Evolutionary conservation across 352 stramenopile genomes (phyloP).

Genomic region (Phytophthora pistaciae): DNA sequence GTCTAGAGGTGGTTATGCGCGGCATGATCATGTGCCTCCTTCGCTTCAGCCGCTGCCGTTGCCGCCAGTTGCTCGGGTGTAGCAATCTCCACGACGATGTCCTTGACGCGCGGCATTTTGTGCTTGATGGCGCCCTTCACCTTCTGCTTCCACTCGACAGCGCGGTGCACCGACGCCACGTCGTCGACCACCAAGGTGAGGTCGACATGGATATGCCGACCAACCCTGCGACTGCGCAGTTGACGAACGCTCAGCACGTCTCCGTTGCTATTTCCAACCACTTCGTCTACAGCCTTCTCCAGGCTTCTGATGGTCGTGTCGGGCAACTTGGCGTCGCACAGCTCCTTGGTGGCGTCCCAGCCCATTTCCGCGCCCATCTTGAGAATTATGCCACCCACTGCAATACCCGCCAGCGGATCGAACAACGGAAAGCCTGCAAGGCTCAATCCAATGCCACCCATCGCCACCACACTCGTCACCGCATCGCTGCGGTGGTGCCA

Average conservation of each 20-base stretch:
- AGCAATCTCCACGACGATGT: constrained; percentile 72
- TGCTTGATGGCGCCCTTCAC: constrained; percentile 57
- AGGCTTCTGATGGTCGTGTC: constrained; percentile 48
- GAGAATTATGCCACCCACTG: constrained; percentile 77
- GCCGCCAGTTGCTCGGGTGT: constrained; percentile 33
- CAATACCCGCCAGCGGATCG: constrained; percentile 73
- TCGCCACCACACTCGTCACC: constrained; percentile 82
- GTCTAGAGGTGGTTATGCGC: constrained; percentile 14
- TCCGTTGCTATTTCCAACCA: constrained; percentile 51
- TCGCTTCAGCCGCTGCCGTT: constrained; percentile 1
- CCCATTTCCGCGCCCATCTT: constrained; percentile 84
- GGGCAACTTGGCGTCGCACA: constrained; percentile 71
- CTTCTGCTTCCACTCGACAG: constrained; percentile 68
- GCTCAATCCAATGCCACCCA: constrained; percentile 71
- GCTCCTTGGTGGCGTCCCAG: constrained; percentile 62
- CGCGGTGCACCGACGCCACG: constrained; percentile 32
- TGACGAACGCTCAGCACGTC: constrained; percentile 56
- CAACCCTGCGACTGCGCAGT: constrained; percentile 67
- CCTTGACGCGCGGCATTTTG: constrained; percentile 62
- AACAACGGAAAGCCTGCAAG: constrained; percentile 69
- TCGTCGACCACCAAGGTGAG: constrained; percentile 61
- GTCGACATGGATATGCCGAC: constrained; percentile 68
- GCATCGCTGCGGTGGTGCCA: constrained; percentile 94
- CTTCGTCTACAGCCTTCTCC: constrained; percentile 40
- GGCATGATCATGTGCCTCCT: constrained; percentile 12